These are phyloP conservation scores for Anisodus tanguticus DNA, from an alignment of 257 asterid genomes.

Conservation along the genomic window DNA sequence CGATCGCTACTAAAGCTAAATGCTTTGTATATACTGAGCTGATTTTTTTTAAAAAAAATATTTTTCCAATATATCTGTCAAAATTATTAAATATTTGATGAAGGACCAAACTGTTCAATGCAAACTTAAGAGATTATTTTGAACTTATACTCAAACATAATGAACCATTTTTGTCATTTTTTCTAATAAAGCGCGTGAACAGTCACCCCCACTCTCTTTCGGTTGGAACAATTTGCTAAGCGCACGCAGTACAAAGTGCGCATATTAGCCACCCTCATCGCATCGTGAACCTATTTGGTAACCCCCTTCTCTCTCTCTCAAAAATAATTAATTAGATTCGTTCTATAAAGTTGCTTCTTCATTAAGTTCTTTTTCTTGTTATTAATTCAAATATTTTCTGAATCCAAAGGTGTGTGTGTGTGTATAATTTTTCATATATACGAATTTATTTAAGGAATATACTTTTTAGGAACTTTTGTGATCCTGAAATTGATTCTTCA, in stretches of 20 bases:
- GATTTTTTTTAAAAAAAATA: too few relatives aligned
- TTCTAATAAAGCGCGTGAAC: neutral
- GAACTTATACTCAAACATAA: too few relatives aligned
- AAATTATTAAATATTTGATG: too few relatives aligned
- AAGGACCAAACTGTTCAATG: too few relatives aligned
- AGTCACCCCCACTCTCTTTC: neutral
- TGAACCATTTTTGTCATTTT: too few relatives aligned
- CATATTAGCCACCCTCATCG: neutral
- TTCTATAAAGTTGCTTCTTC: neutral
- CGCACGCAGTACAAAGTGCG: conserved; percentile 29
- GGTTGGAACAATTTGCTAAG: neutral
- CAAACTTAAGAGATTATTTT: too few relatives aligned
- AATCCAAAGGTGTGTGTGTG: neutral
- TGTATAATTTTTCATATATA: neutral
- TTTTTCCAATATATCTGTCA: too few relatives aligned
- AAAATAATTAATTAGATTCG: neutral
- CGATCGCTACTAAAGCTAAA: too few relatives aligned
- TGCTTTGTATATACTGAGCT: too few relatives aligned
- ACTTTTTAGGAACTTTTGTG: neutral
- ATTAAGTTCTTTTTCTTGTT: neutral
- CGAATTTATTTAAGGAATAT: neutral
- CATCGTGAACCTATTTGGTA: conserved; percentile 6
- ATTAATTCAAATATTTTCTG: neutral
- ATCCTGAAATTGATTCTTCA: conserved; percentile 2
- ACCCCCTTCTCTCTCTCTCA: neutral